A percentile compares a stretch with the other conserved stretches of the same genome.
Conservation (phyloP, 495 filamentous ascomycete species). For the Xylaria bambusicola region DNA sequence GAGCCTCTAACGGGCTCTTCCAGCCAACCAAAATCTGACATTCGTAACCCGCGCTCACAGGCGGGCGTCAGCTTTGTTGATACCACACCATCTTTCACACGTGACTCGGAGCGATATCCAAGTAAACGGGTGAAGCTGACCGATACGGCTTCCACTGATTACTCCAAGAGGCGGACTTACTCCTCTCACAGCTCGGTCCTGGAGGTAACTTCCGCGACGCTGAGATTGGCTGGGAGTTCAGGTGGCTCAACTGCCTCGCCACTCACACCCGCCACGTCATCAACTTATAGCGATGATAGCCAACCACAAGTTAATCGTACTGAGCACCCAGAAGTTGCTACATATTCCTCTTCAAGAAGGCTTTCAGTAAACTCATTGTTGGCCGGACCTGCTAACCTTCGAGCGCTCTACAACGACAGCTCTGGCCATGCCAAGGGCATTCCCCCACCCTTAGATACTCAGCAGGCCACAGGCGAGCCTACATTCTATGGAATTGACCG, state of each 20-base stretch:
- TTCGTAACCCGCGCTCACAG: slow-evolving; percentile 18
- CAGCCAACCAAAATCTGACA: slow-evolving; percentile 23
- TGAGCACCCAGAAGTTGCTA: not conserved
- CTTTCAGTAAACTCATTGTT: slow-evolving; percentile 35
- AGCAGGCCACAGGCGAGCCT: slow-evolving; percentile 30
- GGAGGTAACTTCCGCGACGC: slow-evolving; percentile 29
- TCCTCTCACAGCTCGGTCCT: slow-evolving; percentile 34
- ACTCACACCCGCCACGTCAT: slow-evolving; percentile 50
- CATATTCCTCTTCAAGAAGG: slow-evolving; percentile 11
- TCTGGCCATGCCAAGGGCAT: slow-evolving; percentile 22
- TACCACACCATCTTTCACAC: slow-evolving; percentile 17
- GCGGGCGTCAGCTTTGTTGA: slow-evolving; percentile 21
- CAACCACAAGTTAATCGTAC: slow-evolving; percentile 25
- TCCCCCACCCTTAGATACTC: slow-evolving; percentile 28
- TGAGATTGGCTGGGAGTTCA: slow-evolving; percentile 29
- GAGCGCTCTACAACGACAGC: slow-evolving; percentile 29
- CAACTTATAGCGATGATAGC: slow-evolving; percentile 45
- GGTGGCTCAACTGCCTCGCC: slow-evolving; percentile 38
- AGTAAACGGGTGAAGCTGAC: slow-evolving; percentile 30
- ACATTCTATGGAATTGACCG: slow-evolving; percentile 67
- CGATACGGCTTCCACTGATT: slow-evolving; percentile 26
- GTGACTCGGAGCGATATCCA: slow-evolving; percentile 20
- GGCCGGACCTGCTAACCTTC: slow-evolving; percentile 29
- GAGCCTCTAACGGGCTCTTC: slow-evolving; percentile 29
- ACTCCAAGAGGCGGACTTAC: slow-evolving; percentile 27